phyloP scores from a whole-genome alignment of 2,329 filamentous ascomycete species.

The Aureobasidium sp. region DNA sequence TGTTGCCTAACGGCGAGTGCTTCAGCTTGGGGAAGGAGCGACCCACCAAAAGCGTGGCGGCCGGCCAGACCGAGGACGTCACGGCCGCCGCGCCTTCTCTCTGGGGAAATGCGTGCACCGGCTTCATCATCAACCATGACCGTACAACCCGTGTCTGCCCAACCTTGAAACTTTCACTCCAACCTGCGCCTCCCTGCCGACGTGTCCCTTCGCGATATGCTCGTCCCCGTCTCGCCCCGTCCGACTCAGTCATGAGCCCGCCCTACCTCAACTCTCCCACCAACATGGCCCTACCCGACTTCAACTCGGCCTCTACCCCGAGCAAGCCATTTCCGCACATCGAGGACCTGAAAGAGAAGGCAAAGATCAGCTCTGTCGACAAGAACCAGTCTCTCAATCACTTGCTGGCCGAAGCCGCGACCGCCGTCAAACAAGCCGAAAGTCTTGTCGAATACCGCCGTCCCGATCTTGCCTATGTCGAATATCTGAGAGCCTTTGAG shows the following conservation, averaged over 20 bases:
- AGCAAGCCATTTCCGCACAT: slow-evolving; percentile 28
- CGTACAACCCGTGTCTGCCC: not conserved
- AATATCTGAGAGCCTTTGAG: slow-evolving; percentile 75
- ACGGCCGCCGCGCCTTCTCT: not conserved
- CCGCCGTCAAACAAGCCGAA: slow-evolving; percentile 43
- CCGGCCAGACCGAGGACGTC: not conserved
- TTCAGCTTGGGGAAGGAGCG: slow-evolving; percentile 3
- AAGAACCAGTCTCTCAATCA: slow-evolving; percentile 20
- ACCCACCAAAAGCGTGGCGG: not conserved
- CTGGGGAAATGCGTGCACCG: not conserved
- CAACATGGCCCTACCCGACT: slow-evolving; percentile 1
- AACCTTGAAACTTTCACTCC: not conserved
- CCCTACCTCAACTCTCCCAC: slow-evolving; percentile 3
- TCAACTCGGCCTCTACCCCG: not conserved
- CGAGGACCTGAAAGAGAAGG: slow-evolving; percentile 34
- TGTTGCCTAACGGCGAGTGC: slow-evolving; percentile 3
- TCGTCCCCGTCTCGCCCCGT: not conserved
- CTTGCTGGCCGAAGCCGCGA: slow-evolving; percentile 34
- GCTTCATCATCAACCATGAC: not conserved
- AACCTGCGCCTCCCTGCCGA: not conserved
- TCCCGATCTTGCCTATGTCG: slow-evolving; percentile 68
- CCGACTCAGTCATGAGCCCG: slow-evolving; percentile 11
- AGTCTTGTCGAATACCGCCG: slow-evolving; percentile 54
- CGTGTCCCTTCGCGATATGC: not conserved
- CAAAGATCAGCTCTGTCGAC: slow-evolving; percentile 27